Evolutionary conservation across 805 yeast species (phyloP).

Genomic region (Hanseniaspora valbyensis): DNA sequence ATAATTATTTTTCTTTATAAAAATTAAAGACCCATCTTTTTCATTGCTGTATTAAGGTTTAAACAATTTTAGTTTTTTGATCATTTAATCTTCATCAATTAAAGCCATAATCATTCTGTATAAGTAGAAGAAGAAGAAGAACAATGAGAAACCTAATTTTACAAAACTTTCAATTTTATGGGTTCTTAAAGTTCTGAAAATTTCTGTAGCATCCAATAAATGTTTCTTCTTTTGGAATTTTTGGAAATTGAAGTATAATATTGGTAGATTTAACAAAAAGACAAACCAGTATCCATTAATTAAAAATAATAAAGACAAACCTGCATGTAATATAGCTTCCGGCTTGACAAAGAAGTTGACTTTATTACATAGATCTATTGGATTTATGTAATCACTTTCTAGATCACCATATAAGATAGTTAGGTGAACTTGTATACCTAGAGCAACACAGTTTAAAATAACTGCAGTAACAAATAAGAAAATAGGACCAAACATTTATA

Average conservation of each 20-base stretch:
- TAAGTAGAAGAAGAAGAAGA: slow-evolving; percentile 89
- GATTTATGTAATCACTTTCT: slow-evolving; percentile 94
- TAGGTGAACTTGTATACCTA: slow-evolving; percentile 87
- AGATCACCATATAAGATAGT: slow-evolving; percentile 91
- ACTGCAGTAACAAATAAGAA: slow-evolving; percentile 69
- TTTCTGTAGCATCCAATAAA: slow-evolving; percentile 91
- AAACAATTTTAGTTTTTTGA: background rate
- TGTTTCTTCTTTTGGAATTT: slow-evolving; percentile 71
- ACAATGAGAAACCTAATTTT: slow-evolving; percentile 80
- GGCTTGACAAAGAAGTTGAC: slow-evolving; percentile 82
- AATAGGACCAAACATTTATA: slow-evolving; percentile 17
- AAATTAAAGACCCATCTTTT: too few species aligned
- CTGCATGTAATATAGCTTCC: slow-evolving; percentile 75
- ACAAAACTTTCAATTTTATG: slow-evolving; percentile 87
- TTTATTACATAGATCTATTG: slow-evolving; percentile 88
- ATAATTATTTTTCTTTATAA: too few species aligned
- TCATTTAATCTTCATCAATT: slow-evolving; percentile 51
- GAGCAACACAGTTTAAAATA: slow-evolving; percentile 70
- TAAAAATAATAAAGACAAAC: slow-evolving; percentile 57
- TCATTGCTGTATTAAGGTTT: too few species aligned
- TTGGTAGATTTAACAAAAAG: slow-evolving; percentile 70
- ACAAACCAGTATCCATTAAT: slow-evolving; percentile 89
- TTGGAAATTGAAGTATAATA: slow-evolving; percentile 72
- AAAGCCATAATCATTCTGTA: slow-evolving; percentile 93
- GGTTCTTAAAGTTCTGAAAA: slow-evolving; percentile 82